phyloP scores from a whole-genome alignment of 2,329 filamentous ascomycete genomes.

The Simplicillium aogashimaense region DNA sequence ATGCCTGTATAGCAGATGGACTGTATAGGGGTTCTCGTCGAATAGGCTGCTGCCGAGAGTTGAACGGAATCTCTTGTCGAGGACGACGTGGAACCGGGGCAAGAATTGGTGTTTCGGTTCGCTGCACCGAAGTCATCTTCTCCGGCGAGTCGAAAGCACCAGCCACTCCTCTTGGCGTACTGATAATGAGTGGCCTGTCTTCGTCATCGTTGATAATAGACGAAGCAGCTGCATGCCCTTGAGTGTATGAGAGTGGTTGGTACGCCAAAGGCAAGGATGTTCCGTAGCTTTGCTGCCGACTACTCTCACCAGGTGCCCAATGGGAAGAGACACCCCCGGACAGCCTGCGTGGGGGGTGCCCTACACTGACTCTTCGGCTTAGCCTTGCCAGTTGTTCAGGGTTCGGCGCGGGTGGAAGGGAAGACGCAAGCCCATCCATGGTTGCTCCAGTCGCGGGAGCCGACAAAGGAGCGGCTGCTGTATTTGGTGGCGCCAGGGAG shows the following conservation, averaged over 20 bases:
- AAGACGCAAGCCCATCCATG: slow-evolving; percentile 20
- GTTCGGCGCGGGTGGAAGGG: slow-evolving; percentile 26
- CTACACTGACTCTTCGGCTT: slow-evolving; percentile 25
- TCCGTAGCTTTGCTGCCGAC: slow-evolving; percentile 1
- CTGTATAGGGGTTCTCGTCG: background rate
- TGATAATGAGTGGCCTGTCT: slow-evolving; percentile 50
- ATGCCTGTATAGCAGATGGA: slow-evolving; percentile 6
- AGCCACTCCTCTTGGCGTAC: slow-evolving; percentile 44
- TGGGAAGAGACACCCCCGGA: slow-evolving; percentile 25
- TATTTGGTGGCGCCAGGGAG: too few relatives aligned
- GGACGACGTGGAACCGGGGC: slow-evolving; percentile 44
- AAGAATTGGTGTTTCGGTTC: slow-evolving; percentile 34
- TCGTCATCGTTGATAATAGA: slow-evolving; percentile 14
- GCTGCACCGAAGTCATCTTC: slow-evolving; percentile 19
- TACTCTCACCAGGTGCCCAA: slow-evolving; percentile 27
- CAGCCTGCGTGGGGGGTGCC: slow-evolving; percentile 25
- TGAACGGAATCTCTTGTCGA: slow-evolving; percentile 15
- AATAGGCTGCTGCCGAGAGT: slow-evolving; percentile 1
- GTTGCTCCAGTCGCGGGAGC: background rate
- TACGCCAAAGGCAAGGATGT: too few relatives aligned
- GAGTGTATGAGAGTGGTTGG: too few relatives aligned
- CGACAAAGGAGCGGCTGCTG: too few relatives aligned
- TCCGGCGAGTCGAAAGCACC: slow-evolving; percentile 40
- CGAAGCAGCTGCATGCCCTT: too few relatives aligned
- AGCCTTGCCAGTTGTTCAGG: slow-evolving; percentile 28